Base-by-base conservation (phyloP, 2,329 filamentous ascomycete species). In the Xylariaceae sp. region DNA sequence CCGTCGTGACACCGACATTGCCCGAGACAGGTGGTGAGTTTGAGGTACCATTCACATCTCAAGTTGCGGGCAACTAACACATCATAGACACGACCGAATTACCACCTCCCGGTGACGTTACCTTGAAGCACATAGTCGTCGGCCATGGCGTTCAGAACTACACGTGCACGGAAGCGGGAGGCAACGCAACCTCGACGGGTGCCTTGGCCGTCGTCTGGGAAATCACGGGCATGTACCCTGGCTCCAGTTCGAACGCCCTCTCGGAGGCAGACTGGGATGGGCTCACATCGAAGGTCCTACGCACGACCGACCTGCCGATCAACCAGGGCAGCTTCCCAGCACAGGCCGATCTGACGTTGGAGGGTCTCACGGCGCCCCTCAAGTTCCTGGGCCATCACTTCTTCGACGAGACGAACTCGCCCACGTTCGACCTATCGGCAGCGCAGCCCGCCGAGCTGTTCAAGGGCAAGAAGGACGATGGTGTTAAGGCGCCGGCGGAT, bases 91-190 rank as follows among this genome's bases (percentile, higher is more conserved):
- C 69, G 40, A 66, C 65, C 20, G 74, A 83, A 49, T 79, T 85
- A 23, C 70, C 76, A n/a, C 56, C 70, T 3, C 77, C 78, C 2
- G 58, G 72, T 9, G 67, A 67, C 59, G 65, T 75, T 43, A 68
- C 69, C 4, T 73, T 86, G 40, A 79, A 82, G 68, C 74, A 80
- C 74, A 81, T 89, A 59, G 79, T 78, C 53, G 73, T 89, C 42
- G 86, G 86, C 63, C 81, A 86, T 64, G 86, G 86, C 54, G 81
- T 86, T 65, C 86, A 89, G 67, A 89, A 89, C 79, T 89, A 89
- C 77, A 86, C 83, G 40, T 89, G 86, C 72, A 69, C 65, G 26
- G 53, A 65, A 12, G 60, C 66, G 16, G 70, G 73, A 9, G 70
- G 69, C 2, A 62, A 65, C 0, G 74, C 78, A 26, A 65, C 65